phyloP scores from a whole-genome alignment of 1,284 basidiomycete species.

The Entoloma clypeatum region DNA sequence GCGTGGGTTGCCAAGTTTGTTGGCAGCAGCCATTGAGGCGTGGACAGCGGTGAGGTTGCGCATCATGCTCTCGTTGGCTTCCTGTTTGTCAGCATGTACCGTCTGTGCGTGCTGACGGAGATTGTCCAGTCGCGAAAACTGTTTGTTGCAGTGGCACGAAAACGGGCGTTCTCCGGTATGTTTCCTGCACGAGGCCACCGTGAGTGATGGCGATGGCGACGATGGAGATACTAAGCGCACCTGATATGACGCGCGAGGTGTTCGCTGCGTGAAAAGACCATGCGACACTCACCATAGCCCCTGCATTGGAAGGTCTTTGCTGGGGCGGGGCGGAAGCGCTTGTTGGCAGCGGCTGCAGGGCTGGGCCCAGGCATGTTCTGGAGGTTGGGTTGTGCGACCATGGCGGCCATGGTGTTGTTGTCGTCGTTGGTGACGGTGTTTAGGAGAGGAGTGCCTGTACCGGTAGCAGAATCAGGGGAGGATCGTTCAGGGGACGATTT shows the following conservation, averaged over 20 bases:
- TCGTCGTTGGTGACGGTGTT: conserved; percentile 6
- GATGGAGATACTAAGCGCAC: conserved; percentile 42
- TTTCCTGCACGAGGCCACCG: conserved; percentile 56
- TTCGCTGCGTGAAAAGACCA: conserved; percentile 94
- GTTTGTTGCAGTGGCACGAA: conserved; percentile 91
- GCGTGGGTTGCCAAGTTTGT: conserved; percentile 48
- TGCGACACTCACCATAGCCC: conserved; percentile 92
- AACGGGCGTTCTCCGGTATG: conserved; percentile 97
- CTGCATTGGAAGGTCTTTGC: conserved; percentile 94
- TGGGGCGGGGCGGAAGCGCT: conserved; percentile 71
- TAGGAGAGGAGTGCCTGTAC: conserved; percentile 9
- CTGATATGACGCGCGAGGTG: conserved; percentile 94
- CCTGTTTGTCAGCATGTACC: conserved; percentile 87
- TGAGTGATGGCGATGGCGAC: conserved; percentile 21
- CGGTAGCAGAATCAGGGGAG: conserved; percentile 24
- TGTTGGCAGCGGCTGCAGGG: conserved; percentile 40
- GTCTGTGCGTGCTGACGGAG: conserved; percentile 95
- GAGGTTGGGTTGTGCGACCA: conserved; percentile 18
- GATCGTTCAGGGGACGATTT: conserved; percentile 30
- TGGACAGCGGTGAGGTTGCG: conserved; percentile 84
- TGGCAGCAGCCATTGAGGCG: conserved; percentile 75
- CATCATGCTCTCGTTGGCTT: conserved; percentile 91
- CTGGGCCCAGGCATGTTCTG: conserved; percentile 19
- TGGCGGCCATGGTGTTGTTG: conserved; percentile 24
- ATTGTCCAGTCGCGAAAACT: conserved; percentile 96